Evolutionary conservation across 345 rosid genomes (phyloP).

Genomic region (Sonneratia alba): DNA sequence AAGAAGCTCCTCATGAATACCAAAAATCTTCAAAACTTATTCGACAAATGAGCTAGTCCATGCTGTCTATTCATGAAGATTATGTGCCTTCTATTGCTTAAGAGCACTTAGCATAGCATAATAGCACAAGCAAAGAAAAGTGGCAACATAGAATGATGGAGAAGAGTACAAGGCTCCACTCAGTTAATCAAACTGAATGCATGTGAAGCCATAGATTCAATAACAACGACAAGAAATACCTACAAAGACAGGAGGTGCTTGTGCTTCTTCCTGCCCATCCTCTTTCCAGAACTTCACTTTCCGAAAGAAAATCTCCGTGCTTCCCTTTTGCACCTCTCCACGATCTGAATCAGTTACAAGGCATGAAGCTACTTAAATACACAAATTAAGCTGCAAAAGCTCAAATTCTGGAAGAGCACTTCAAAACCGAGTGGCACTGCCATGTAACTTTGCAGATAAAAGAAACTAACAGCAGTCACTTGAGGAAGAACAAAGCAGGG

Average conservation of each 20-base stretch:
- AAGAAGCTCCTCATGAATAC: background rate
- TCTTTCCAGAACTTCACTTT: constrained; percentile 99
- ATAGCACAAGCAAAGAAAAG: background rate
- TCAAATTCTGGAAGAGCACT: background rate
- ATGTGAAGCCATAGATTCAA: background rate
- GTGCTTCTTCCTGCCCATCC: constrained; percentile 90
- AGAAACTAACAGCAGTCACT: background rate
- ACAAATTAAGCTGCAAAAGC: background rate
- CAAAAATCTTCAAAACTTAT: background rate
- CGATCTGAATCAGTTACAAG: constrained; percentile 43
- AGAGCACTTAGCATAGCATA: background rate
- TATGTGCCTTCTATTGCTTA: too few species aligned
- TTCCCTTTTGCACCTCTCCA: constrained; percentile 80
- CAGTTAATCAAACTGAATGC: background rate
- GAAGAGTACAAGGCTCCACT: background rate
- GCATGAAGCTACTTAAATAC: background rate
- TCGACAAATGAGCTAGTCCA: background rate
- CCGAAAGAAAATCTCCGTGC: constrained; percentile 89
- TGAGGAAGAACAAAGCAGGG: background rate
- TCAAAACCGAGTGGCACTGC: background rate
- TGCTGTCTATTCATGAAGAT: too few species aligned
- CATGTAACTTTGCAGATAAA: background rate
- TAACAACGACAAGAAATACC: constrained; percentile 6
- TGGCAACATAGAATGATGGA: background rate
- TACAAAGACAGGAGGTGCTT: constrained; percentile 90